phyloP scores from a whole-genome alignment of 2,329 filamentous ascomycete species.

The Phyllosticta citriasiana region DNA sequence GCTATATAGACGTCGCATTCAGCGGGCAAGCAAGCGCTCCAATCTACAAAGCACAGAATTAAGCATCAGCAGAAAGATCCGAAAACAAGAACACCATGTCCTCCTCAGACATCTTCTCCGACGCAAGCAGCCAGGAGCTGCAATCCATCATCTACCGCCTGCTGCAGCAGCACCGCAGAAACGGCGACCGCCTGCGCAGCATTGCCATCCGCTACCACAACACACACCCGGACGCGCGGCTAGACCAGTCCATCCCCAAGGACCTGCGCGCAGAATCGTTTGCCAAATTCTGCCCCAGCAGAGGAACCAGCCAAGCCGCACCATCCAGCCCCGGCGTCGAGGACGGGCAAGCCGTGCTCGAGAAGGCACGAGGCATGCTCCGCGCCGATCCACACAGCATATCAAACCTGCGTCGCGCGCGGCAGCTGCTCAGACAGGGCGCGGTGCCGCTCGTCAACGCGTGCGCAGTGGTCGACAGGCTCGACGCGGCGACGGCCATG shows the following conservation, averaged over 20 bases:
- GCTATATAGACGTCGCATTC: background rate
- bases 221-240: background rate
- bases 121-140: background rate
- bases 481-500: background rate
- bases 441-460: background rate
- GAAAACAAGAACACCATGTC: background rate
- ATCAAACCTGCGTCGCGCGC: background rate
- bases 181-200: background rate
- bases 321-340: background rate
- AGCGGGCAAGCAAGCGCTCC: background rate
- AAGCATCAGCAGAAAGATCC: background rate
- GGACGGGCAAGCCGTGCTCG: background rate
- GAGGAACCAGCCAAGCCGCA: background rate
- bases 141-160: background rate
- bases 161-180: background rate
- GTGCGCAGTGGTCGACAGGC: background rate
- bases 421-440: background rate
- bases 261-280: background rate
- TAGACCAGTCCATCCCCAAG: background rate
- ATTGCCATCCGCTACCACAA: background rate
- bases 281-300: background rate
- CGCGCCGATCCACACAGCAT: background rate
- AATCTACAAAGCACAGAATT: background rate
- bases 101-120: background rate
- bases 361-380: background rate